Evolutionary conservation across 169 alveolate genomes (phyloP).

Genomic region (Cryptosporidium felis): DNA sequence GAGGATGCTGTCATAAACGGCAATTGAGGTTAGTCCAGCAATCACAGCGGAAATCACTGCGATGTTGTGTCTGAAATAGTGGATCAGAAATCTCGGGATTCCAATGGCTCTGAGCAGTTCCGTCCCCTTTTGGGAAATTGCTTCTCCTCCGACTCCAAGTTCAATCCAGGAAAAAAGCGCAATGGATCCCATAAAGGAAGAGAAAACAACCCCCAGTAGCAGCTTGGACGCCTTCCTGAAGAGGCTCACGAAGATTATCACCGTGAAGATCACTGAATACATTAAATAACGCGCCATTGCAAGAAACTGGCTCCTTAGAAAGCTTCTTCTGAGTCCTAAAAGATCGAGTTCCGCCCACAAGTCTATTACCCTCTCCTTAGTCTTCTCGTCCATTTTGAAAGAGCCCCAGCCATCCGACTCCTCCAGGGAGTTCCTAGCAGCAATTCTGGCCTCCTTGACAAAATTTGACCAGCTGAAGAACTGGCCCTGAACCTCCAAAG

Average conservation of each 20-base stretch:
- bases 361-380: constrained; percentile 34
- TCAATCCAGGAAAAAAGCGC: not conserved
- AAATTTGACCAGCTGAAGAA: constrained; percentile 26
- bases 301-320: constrained; percentile 1
- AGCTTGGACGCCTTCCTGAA: not conserved
- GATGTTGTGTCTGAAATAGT: not conserved
- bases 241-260: not conserved
- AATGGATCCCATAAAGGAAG: not conserved
- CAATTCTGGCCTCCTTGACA: constrained; percentile 18
- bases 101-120: not conserved
- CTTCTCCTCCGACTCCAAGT: constrained; percentile 11
- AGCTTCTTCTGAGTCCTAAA: not conserved
- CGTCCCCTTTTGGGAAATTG: not conserved
- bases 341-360: constrained; percentile 47
- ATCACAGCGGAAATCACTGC: not conserved
- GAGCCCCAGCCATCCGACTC: constrained; percentile 10
- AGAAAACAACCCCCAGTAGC: not conserved
- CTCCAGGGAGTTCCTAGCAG: constrained; percentile 6
- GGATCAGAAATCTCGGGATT: not conserved
- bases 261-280: not conserved
- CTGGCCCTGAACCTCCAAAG: not conserved
- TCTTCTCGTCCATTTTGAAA: not conserved
- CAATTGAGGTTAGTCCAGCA: not conserved
- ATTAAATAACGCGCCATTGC: not conserved
- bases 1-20: not conserved